These are phyloP conservation scores for Fomitopsis schrenkii DNA, from an alignment of 1,284 basidiomycete genomes.

Conservation along the genomic window DNA sequence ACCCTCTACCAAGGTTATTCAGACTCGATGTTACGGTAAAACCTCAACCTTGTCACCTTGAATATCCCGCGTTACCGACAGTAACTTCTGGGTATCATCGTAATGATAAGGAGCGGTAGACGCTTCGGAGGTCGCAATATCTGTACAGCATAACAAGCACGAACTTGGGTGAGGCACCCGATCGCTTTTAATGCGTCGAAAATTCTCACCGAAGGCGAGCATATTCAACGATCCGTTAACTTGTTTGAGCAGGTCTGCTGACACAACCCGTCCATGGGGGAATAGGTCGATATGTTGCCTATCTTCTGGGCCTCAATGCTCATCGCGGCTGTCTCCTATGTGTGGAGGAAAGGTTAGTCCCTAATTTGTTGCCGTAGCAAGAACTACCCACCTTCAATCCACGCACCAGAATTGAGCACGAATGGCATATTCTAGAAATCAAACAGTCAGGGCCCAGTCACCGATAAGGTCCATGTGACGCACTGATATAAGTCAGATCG, in stretches of 20 bases:
- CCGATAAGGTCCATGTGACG: neutral
- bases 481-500: constrained; percentile 12
- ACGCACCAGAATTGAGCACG: neutral
- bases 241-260: neutral
- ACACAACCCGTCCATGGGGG: constrained; percentile 7
- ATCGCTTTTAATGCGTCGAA: neutral
- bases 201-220: constrained; percentile 8
- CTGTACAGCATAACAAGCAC: constrained; percentile 2
- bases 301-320: neutral
- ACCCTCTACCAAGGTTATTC: neutral
- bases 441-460: neutral
- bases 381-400: neutral
- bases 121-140: constrained; percentile 15
- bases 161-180: too few relatives aligned
- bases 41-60: neutral
- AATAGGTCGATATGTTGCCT: constrained; percentile 19
- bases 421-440: constrained; percentile 2
- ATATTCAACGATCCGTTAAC: constrained; percentile 4
- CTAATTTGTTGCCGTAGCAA: too few relatives aligned
- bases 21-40: neutral
- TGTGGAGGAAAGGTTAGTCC: neutral
- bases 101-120: constrained; percentile 13
- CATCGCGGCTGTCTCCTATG: neutral
- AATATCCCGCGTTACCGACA: constrained; percentile 5
- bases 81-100: constrained; percentile 7